Conservation (phyloP, 176 grass and related monocot species). For the Aegilops bicornis region DNA sequence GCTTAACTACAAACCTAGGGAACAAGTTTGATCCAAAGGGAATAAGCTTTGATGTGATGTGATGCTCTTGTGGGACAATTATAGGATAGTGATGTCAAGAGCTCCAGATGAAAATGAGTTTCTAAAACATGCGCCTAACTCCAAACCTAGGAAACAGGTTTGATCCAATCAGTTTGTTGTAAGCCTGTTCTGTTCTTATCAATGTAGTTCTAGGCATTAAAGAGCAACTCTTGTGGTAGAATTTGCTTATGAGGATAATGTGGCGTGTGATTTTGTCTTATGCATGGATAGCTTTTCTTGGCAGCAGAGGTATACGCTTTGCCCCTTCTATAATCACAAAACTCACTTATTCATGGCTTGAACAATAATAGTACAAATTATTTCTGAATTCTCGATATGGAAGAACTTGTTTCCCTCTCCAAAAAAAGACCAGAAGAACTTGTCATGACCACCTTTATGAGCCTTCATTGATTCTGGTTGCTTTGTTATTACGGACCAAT, state of each 20-base stretch:
- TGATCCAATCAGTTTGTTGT: slow-evolving; percentile 1
- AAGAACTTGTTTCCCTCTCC: background rate
- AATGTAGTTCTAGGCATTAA: background rate
- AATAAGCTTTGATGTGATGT: background rate
- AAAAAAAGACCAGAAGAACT: background rate
- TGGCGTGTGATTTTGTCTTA: background rate
- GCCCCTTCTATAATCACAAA: background rate
- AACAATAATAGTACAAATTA: background rate
- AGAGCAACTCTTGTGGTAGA: background rate
- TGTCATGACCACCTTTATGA: background rate
- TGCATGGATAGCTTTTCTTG: slow-evolving; percentile 15
- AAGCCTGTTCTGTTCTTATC: slow-evolving; percentile 1
- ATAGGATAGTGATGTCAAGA: background rate
- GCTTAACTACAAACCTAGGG: background rate
- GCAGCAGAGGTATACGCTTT: background rate
- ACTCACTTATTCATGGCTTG: slow-evolving; percentile 1
- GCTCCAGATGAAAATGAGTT: background rate
- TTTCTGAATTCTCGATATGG: background rate
- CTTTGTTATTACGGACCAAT: background rate
- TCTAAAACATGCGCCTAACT: background rate
- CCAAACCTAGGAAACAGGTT: background rate
- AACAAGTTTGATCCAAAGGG: too few relatives aligned
- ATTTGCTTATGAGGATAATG: background rate
- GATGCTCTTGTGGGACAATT: background rate
- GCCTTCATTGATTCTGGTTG: background rate